phyloP scores from a whole-genome alignment of 371 early-diverging fungal genomes.

The Zychaea mexicana region DNA sequence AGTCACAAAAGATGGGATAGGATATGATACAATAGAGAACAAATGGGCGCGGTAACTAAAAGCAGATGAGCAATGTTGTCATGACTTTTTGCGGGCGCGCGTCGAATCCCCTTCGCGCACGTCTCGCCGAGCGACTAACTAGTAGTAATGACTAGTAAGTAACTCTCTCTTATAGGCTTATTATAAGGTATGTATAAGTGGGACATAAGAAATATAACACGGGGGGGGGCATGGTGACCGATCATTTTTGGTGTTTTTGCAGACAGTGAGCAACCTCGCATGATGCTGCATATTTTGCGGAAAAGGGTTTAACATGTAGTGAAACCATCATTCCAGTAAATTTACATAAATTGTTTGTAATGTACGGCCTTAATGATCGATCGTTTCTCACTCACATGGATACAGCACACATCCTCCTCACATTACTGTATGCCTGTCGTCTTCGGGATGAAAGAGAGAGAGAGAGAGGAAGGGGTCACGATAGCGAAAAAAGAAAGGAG shows the following conservation, averaged over 20 bases:
- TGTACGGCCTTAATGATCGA: too few relatives aligned
- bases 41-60: background rate
- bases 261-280: background rate
- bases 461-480: too few relatives aligned
- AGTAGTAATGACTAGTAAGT: background rate
- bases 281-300: background rate
- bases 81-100: too few relatives aligned
- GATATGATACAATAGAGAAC: background rate
- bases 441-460: too few relatives aligned
- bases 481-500: too few relatives aligned
- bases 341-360: background rate
- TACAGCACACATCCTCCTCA: too few relatives aligned
- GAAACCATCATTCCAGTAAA: constrained; percentile 8
- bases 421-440: too few relatives aligned
- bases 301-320: constrained; percentile 4
- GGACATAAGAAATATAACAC: background rate
- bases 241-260: constrained; percentile 2
- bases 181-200: background rate
- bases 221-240: background rate
- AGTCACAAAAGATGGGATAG: background rate
- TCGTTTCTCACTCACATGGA: too few relatives aligned
- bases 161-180: background rate
- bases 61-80: constrained; percentile 1
- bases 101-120: too few relatives aligned
- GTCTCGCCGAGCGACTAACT: too few relatives aligned